These are phyloP conservation scores for Lunularia cruciata DNA, from an alignment of 225 moss, liverwort and hornwort species.

Conservation along the genomic window DNA sequence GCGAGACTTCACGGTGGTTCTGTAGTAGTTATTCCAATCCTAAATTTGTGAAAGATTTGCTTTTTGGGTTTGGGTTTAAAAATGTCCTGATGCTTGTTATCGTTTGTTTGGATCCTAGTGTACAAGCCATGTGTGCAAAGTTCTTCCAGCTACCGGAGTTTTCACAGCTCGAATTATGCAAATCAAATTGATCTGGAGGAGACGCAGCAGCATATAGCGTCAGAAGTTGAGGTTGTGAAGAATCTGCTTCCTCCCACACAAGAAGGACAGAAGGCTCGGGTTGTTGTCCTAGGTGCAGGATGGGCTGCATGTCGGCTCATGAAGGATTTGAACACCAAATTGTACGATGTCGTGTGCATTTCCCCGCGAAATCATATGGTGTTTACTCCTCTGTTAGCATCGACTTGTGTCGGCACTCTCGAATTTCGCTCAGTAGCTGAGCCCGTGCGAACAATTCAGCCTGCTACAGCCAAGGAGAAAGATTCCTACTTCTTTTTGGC, in stretches of 20 bases:
- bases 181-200: constrained; percentile 19
- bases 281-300: constrained; percentile 80
- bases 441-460: constrained; percentile 79
- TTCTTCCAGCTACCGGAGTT: not conserved
- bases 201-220: not conserved
- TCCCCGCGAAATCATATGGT: constrained; percentile 99
- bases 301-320: constrained; percentile 82
- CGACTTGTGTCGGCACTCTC: constrained; percentile 83
- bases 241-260: constrained; percentile 40
- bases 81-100: not conserved
- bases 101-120: constrained; percentile 23
- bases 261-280: constrained; percentile 61
- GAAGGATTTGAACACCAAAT: constrained; percentile 60
- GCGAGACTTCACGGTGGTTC: not conserved
- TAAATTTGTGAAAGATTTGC: not conserved
- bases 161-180: constrained; percentile 29
- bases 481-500: constrained; percentile 72
- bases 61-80: not conserved
- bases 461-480: constrained; percentile 58
- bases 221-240: not conserved
- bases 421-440: constrained; percentile 91
- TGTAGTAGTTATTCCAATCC: not conserved
- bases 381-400: constrained; percentile 84
- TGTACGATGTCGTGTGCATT: constrained; percentile 76
- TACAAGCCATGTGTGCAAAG: constrained; percentile 15